Base-by-base conservation (phyloP, 305 asterid species). In the Solanum hybrid region DNA sequence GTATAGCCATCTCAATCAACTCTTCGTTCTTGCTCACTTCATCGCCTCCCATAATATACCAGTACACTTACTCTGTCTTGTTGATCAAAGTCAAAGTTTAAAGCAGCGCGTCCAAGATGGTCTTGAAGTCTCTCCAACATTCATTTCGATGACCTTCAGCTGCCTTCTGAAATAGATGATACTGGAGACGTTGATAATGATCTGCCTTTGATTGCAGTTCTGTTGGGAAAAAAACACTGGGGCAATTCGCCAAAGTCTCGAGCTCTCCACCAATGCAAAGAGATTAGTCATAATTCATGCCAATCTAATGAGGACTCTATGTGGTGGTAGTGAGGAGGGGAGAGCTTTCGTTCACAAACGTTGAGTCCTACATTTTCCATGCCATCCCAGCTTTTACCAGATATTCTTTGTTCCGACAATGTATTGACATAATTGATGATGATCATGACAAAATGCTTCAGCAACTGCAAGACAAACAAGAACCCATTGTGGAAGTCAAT, bases 401-500 rank as follows among this genome's bases (percentile, higher is more conserved):
- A 46, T 46, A 46, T 46, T 46, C 60, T 0, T 42, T 46, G 60
- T 46, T 46, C 60, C 3, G 20, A 46, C 60, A 46, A 46, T 46
- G 20, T 46, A 14, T 46, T 46, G 7, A 46, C 60, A 46, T 46
- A 46, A 46, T 2, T 46, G 60, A 46, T 46, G 60, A 46, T 46
- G 20, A 46, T 46, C 60, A 46, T 46, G 60, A 46, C 60, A 46
- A 46, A 46, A 46, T 46, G 20, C 7, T 46, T 13, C 20, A 14
- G 60, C 60, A 46, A 46, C 20, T 46, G 60, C 60, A 46, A 46
- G 60, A 46, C 60, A 46, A 14, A 88, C 66, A 51, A 89, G 24
- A 31, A 91, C 7, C 86, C 90, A 1, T 84, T 90, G 5, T 93
- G 91, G 51, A 38, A 38, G 42, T 38, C 42, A 38, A 92, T 3